Base-by-base conservation (phyloP, 2,329 filamentous ascomycete genomes). In the Monosporascus sp. region DNA sequence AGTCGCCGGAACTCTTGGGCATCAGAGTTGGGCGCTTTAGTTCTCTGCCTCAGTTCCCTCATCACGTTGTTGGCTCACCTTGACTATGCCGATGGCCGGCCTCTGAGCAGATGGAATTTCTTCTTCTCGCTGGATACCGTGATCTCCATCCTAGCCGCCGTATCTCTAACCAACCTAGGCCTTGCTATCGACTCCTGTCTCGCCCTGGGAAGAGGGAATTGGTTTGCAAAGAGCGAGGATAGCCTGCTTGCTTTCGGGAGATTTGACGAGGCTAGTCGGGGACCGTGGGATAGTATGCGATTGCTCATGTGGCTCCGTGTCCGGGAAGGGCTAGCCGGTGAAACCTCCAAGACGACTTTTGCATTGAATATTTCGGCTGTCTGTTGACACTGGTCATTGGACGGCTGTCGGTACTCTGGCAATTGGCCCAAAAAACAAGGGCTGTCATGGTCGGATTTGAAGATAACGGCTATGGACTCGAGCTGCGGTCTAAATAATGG, bases 231-330 rank as follows among this genome's bases (percentile, higher is more conserved):
- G 22, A 46, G 54, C 2, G 17, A 56, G 2, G 60, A 55, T 37
- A 56, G 49, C 9, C 44, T 65, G 7, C 20, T 61, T 5, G 53
- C 51, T 1, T 64, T 64, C 47, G 58, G 62, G 44, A 56, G 56
- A 20, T 59, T 66, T 41, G 64, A 65, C 11, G 62, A 64, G 19
- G 64, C 61, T 9, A 63, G 60, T 47, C 57, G 59, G 3, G 62
- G 61, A 5, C 62, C 60, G 1, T 58, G 59, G 61, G 59, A 60
- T 2, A 62, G 60, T 19, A 16, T 66, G 2, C 57, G 58, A 56
- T 51, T 66, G 3, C 51, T 64, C 1, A 48, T 57, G 20, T 56
- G 57, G 57, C 46, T 61, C 31, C 51, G 47, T 31, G 50, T 52
- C 11, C 49, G 41, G 62, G 62, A n/a, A 57, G 56, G 50, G 17